Evolutionary conservation across 1,139 yeast species (phyloP).

Genomic region (Yamadazyma diospyri): DNA sequence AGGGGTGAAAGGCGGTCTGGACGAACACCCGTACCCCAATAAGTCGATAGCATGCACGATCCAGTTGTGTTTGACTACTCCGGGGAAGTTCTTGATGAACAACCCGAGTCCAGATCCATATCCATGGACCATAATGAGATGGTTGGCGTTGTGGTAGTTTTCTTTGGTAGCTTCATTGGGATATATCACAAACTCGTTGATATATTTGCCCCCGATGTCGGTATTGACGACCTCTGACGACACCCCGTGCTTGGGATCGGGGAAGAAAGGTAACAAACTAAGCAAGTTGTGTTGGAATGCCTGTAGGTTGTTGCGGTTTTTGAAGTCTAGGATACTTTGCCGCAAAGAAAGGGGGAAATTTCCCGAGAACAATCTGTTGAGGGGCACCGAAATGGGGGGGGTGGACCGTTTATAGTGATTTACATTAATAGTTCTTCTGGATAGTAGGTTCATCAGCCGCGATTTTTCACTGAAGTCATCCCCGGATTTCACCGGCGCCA

Average conservation of each 20-base stretch:
- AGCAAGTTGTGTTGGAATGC: conserved; percentile 53
- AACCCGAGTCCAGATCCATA: conserved; percentile 80
- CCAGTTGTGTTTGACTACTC: conserved; percentile 44
- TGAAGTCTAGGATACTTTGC: conserved; percentile 53
- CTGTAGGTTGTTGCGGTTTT: conserved; percentile 35
- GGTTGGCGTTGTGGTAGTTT: conserved; percentile 33
- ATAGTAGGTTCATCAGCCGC: not conserved
- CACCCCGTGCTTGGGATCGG: conserved; percentile 31
- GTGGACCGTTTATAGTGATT: conserved; percentile 45
- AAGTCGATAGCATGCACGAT: conserved; percentile 69
- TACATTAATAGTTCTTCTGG: conserved; percentile 1
- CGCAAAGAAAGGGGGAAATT: conserved; percentile 55
- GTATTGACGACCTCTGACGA: conserved; percentile 32
- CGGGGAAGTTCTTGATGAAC: conserved; percentile 57
- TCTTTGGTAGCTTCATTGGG: conserved; percentile 37
- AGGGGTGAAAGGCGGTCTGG: conserved; percentile 46
- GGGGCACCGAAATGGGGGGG: conserved; percentile 62
- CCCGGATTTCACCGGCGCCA: not conserved
- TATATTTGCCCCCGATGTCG: conserved; percentile 43
- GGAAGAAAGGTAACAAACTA: conserved; percentile 38
- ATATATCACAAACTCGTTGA: conserved; percentile 61
- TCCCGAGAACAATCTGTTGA: conserved; percentile 46
- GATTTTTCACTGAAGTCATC: not conserved
- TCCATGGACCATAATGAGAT: conserved; percentile 68
- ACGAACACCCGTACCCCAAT: conserved; percentile 74